Conservation (phyloP, 1,139 yeast species). For the Kluyveromyces sp. region DNA sequence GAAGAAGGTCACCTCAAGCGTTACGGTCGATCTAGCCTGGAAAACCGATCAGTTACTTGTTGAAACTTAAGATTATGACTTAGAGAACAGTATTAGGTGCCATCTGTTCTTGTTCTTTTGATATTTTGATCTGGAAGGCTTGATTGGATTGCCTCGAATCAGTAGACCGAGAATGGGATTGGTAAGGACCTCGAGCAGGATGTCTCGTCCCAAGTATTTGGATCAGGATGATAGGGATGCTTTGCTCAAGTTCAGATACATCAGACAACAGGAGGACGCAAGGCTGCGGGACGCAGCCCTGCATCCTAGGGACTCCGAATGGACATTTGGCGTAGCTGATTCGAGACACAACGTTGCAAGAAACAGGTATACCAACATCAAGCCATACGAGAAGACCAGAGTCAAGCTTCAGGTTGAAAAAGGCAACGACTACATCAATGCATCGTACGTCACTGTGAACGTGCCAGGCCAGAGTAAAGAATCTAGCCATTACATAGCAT, state of each 20-base stretch:
- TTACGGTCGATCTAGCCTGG: too few species aligned
- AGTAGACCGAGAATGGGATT: slow-evolving; percentile 6
- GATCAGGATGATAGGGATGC: slow-evolving; percentile 23
- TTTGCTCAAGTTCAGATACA: slow-evolving; percentile 25
- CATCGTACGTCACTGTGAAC: slow-evolving; percentile 34
- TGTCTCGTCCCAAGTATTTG: slow-evolving; percentile 25
- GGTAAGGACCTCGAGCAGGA: slow-evolving; percentile 5
- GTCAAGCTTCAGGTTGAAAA: slow-evolving; percentile 37
- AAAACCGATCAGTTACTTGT: too few species aligned
- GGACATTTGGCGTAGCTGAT: slow-evolving; percentile 31
- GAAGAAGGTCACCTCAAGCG: not conserved
- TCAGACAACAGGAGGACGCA: slow-evolving; percentile 31
- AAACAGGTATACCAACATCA: slow-evolving; percentile 49
- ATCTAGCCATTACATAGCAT: slow-evolving; percentile 42
- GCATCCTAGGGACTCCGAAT: slow-evolving; percentile 22
- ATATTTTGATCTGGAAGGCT: too few species aligned
- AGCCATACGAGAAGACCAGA: slow-evolving; percentile 55
- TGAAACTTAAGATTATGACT: not conserved
- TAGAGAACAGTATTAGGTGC: not conserved
- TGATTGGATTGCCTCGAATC: too few species aligned
- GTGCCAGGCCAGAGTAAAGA: slow-evolving; percentile 20
- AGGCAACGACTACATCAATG: slow-evolving; percentile 42
- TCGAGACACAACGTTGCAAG: slow-evolving; percentile 30
- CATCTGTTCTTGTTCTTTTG: not conserved
- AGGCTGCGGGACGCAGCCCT: slow-evolving; percentile 33